Base-by-base conservation (phyloP, 257 asterid species). In the Primulina huaijiensis region DNA sequence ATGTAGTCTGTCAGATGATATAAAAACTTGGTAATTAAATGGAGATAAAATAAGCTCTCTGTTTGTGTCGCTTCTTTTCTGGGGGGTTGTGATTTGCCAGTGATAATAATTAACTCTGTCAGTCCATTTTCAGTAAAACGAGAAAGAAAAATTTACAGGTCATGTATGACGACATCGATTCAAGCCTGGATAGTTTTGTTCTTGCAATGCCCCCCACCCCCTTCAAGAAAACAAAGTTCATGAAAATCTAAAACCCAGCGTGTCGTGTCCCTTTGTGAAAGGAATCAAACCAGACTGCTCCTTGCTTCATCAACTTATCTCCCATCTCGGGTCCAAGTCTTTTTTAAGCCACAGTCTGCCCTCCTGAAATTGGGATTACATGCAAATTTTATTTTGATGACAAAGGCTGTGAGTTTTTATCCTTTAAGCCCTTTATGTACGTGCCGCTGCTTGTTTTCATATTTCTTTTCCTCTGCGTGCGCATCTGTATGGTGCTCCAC, bases 241-340 rank as follows among this genome's bases (percentile, higher is more conserved):
- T 14, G 14, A 12, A 46, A 14, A 14, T 19, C 6, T 46, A 12
- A 46, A 46, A 14, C 55, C 6, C 19, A 12, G 55, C 19, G 19
- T 46, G n/a, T 4, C 19, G 19, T 46, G n/a, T 46, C 52, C 17
- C 17, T 40, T 40, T 40, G 5, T 40, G 52, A 11, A 40, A 40
- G 5, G 52, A 40, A 40, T 40, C 52, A 40, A 40, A 40, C 17
- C 17, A 40, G 2, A 40, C 17, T 11, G 17, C 52, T 46, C 7
- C 55, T 46, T 14, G 19, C 0, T 46, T 46, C n/a, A 46, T 46
- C 55, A 12, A 14, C 55, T 46, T 46, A 46, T 46, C 52, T 46
- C 83, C 85, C 85, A 76, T 20, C 55, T 46, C n/a, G 55, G 7
- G 7, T 14, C 19, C 19, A 1, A 14, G 52, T 72, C 65, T 72